Evolutionary conservation across 2,329 filamentous ascomycete genomes (phyloP).

Genomic region (Aschersonia sp.): DNA sequence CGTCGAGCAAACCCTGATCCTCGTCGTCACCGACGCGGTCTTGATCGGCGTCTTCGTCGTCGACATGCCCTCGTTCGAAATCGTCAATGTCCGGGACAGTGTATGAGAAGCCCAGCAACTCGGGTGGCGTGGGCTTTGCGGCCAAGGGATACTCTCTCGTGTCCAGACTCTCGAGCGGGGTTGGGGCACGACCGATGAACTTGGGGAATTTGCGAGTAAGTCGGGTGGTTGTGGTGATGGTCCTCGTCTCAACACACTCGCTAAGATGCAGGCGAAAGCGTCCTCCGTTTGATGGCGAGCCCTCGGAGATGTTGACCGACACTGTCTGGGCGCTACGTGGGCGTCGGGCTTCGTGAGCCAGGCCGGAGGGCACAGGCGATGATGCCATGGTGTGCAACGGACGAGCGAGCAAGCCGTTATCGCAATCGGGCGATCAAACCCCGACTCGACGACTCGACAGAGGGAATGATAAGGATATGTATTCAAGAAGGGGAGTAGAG

Average conservation of each 20-base stretch:
- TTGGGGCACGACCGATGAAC: constrained; percentile 62
- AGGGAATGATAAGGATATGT: background rate
- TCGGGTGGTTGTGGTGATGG: constrained; percentile 82
- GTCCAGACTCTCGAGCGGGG: constrained; percentile 59
- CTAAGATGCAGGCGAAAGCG: constrained; percentile 43
- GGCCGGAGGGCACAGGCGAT: constrained; percentile 17
- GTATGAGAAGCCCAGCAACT: constrained; percentile 65
- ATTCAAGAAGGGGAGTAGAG: background rate
- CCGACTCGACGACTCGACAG: background rate
- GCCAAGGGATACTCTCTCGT: constrained; percentile 85
- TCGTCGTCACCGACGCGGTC: background rate
- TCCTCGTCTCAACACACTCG: constrained; percentile 54
- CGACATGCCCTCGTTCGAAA: background rate
- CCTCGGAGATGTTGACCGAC: constrained; percentile 32
- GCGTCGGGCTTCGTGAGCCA: constrained; percentile 21
- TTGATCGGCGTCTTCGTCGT: constrained; percentile 9
- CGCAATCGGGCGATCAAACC: no score
- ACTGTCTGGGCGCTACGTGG: constrained; percentile 23
- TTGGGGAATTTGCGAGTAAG: constrained; percentile 76
- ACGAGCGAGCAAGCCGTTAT: background rate
- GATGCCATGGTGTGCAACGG: constrained; percentile 19
- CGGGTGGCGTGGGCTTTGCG: constrained; percentile 63
- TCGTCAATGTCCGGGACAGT: constrained; percentile 29
- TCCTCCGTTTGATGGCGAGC: constrained; percentile 17
- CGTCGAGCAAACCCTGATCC: no score